Base-by-base conservation (phyloP, 441 rosid genomes). In the Populus tomentosa region DNA sequence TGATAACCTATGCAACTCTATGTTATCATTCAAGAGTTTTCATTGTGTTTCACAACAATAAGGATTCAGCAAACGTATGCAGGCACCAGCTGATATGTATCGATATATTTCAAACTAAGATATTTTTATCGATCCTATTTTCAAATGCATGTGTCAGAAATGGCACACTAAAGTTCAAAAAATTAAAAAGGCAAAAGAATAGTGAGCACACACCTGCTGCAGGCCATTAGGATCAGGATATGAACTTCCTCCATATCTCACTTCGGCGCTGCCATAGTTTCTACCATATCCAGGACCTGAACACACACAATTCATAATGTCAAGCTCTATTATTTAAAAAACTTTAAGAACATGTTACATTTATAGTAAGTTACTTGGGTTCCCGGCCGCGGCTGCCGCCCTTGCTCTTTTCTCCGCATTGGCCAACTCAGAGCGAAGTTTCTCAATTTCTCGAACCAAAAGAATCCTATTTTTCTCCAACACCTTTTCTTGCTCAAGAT, bases 401-500 rank as follows among this genome's bases (percentile, higher is more conserved):
- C 80, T 81, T 78, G 89, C 85, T 82, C 84, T 87, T 76, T 86
- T 83, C 84, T 87, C 91, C 4, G 81, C 73, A 53, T 82, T 81
- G 18, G 80, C 87, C 72, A 93, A 86, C 77, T 88, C 89, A 33
- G 79, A 77, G 2, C n/a, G 80, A 59, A 92, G 83, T 70, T 81
- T 92, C 78, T 89, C 87, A 72, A 91, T 76, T 71, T 93, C 97
- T 24, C 70, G 83, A 38, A 84, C 78, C 69, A 95, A 23, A 0
- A 83, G 76, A n/a, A 78, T 66, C 74, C 84, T 82, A 64, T 92
- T 90, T 75, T 89, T 89, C 81, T 90, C 92, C 92, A 93, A 86
- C 35, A 84, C 84, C 33, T 85, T 84, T 40, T 85, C 84, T 62
- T 93, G 94, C 84, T 87, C 92, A 67, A 87, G 87, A 66, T 94